Conservation (phyloP, 257 asterid genomes). For the Forsythia suspensa region DNA sequence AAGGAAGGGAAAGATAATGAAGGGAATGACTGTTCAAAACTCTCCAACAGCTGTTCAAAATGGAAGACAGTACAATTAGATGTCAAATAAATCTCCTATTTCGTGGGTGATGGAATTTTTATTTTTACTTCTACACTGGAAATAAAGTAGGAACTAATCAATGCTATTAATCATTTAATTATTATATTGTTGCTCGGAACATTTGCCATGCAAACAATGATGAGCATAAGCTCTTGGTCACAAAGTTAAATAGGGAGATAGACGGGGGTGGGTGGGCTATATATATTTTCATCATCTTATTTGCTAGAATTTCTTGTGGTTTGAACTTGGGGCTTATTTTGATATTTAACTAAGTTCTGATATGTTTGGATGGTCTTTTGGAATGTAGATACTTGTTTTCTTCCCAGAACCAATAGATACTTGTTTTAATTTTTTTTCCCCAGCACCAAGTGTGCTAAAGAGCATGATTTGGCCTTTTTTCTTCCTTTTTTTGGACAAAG, state of each 20-base stretch:
- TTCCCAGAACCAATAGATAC: no score
- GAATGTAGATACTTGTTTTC: neutral
- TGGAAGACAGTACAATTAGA: neutral
- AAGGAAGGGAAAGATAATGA: constrained; percentile 73
- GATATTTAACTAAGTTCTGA: neutral
- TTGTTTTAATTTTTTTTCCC: no score
- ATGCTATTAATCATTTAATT: neutral
- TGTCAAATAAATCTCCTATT: neutral
- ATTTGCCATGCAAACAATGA: neutral
- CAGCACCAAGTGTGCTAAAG: no score
- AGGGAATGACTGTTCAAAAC: constrained; percentile 80
- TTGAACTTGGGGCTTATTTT: neutral
- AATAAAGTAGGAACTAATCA: neutral
- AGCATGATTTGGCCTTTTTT: no score
- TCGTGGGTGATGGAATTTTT: neutral
- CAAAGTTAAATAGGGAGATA: neutral
- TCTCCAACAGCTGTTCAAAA: constrained; percentile 68
- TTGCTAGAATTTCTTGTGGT: neutral
- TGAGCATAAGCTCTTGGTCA: neutral
- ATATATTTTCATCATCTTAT: neutral
- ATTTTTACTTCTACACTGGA: neutral
- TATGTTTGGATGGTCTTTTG: neutral
- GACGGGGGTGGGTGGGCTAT: no score
- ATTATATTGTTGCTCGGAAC: neutral
- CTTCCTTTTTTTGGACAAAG: neutral